Conservation (phyloP, 1,284 basidiomycete genomes). For the Heterobasidion parviporum region DNA sequence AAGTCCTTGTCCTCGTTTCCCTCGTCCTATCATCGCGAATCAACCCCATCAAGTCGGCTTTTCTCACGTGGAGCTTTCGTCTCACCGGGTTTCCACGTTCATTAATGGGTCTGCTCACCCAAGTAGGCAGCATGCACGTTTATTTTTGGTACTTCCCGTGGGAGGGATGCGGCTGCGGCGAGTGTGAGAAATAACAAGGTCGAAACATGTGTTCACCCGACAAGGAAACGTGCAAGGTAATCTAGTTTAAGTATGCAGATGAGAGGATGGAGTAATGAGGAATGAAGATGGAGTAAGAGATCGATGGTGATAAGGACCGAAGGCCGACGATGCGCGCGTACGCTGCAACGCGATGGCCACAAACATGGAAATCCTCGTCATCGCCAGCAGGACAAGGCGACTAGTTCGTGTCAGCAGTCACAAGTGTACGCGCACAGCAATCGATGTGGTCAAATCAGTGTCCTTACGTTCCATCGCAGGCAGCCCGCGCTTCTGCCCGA, state of each 20-base stretch:
- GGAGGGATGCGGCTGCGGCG: not conserved
- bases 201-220: not conserved
- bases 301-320: no score
- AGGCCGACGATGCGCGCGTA: no score
- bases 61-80: not conserved
- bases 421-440: not conserved
- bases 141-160: not conserved
- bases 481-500: no score
- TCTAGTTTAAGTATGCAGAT: not conserved
- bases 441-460: not conserved
- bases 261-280: no score
- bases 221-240: not conserved
- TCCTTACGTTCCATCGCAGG: no score
- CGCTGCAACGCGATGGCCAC: no score
- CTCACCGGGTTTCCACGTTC: not conserved
- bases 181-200: not conserved
- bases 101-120: not conserved
- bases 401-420: not conserved
- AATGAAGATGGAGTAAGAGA: no score
- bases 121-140: not conserved
- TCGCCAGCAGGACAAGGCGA: not conserved
- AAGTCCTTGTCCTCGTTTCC: not conserved
- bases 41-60: not conserved
- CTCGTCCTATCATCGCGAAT: not conserved
- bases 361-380: not conserved